Evolutionary conservation across 2,329 filamentous ascomycete species (phyloP).

Genomic region (Colletotrichum costaricense): DNA sequence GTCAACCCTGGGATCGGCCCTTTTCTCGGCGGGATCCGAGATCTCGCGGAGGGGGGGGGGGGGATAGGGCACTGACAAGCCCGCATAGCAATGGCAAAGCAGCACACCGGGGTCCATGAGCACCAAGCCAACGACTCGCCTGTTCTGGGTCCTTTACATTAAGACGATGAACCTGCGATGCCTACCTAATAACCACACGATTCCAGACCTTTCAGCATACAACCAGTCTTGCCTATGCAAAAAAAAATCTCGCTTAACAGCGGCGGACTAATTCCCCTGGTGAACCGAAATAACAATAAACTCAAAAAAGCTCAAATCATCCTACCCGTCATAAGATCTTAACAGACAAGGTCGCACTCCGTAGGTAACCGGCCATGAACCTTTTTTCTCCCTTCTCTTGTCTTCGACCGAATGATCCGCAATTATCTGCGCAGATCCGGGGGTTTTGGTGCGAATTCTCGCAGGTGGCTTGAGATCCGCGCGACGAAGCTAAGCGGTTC

Average conservation of each 20-base stretch:
- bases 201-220: no score
- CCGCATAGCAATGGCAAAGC: neutral
- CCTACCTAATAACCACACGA: no score
- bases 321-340: no score
- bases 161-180: no score
- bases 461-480: neutral
- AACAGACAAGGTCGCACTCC: no score
- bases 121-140: neutral
- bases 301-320: no score
- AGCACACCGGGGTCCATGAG: neutral
- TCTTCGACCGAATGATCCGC: neutral
- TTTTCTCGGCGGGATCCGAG: neutral
- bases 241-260: no score
- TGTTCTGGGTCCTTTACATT: no score
- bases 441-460: neutral
- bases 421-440: neutral
- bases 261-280: no score
- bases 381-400: neutral
- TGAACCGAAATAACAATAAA: no score
- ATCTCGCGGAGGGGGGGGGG: neutral
- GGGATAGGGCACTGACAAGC: neutral
- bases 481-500: neutral
- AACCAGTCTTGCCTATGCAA: no score
- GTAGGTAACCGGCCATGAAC: neutral
- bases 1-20: conserved; percentile 12